Conservation (phyloP, 2,329 filamentous ascomycete species). For the Monilinia laxa region DNA sequence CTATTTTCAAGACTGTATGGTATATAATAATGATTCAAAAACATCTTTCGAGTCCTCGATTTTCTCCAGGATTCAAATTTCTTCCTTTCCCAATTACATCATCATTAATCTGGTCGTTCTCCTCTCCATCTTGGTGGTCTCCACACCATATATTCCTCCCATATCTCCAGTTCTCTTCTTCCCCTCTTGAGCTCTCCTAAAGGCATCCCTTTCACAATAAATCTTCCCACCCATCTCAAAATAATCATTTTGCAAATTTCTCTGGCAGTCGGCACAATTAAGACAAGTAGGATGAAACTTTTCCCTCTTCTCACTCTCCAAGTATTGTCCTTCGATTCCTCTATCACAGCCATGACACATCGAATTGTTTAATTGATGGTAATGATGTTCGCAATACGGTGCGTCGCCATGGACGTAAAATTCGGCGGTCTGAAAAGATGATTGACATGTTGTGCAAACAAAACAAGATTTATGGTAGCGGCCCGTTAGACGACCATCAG, state of each 20-base stretch:
- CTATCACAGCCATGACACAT: slow-evolving; percentile 75
- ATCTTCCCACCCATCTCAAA: slow-evolving; percentile 80
- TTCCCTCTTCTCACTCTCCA: slow-evolving; percentile 72
- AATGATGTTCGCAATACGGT: slow-evolving; percentile 89
- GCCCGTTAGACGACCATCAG: slow-evolving; percentile 86
- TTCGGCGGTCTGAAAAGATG: slow-evolving; percentile 80
- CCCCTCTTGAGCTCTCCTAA: slow-evolving; percentile 33
- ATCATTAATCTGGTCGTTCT: slow-evolving; percentile 52
- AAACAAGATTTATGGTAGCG: slow-evolving; percentile 96
- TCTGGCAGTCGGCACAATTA: slow-evolving; percentile 74
- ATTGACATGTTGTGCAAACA: slow-evolving; percentile 78
- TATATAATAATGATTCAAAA: background rate
- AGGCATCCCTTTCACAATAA: slow-evolving; percentile 87
- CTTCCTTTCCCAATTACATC: slow-evolving; percentile 40
- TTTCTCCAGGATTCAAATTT: background rate
- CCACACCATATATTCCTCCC: slow-evolving; percentile 26
- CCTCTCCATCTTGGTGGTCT: slow-evolving; percentile 45
- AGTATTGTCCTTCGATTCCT: slow-evolving; percentile 91
- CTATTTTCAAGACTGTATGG: slow-evolving; percentile 6
- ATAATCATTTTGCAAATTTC: slow-evolving; percentile 77
- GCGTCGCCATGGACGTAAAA: slow-evolving; percentile 89
- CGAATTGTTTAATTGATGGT: slow-evolving; percentile 86
- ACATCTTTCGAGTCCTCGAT: background rate
- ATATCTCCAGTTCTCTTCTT: background rate
- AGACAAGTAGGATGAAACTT: slow-evolving; percentile 91